Evolutionary conservation across 2,329 filamentous ascomycete species (phyloP), one percentile per base, ranked within the genome.

Genomic region (Aspergillus oerlinghausenensis): DNA sequence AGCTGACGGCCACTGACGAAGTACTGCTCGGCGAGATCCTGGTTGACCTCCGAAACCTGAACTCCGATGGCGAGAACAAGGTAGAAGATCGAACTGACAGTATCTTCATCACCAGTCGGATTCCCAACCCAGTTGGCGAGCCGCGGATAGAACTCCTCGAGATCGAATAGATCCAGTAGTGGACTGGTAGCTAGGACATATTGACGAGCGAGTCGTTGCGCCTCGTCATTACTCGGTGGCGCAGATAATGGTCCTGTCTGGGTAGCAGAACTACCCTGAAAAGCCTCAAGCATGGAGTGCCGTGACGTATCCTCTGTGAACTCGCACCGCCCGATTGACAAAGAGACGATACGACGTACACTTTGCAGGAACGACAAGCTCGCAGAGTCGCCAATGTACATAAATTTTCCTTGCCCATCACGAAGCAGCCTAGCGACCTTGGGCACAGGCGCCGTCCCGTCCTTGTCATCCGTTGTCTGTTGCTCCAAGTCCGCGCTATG

Each of bases 301-400:
- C 74, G 69, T 14, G 73, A 71, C 29, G 67, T 73, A 52, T 77
- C 74, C 28, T 74, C 71, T 3, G 74, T 76, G 23, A 77, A 69
- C 19, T 70, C 69, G 50, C 74, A 76, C 14, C 73, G 70, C 11
- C 77, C 77, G 23, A 78, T 75, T 21, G 75, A 73, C 10, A 74
- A 73, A 3, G 77, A 76, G 7, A 81, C 76, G 5, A 82, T 72
- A 48, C 80, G 76, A 35, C 79, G 77, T 14, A 82, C 79, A 54
- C 78, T 81, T 62, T 82, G 80, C 38, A 82, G 62, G 53, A 82
- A 82, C 0, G 80, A 81, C 49, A 82, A 67, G 50, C 79, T 80
- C 35, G 79, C 80, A 40, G 78, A 82, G 57, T 82, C 80, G 14
- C 80, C 80, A 28, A 82, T 78, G 60, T 81, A 82, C 63, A 82